Base-by-base conservation (phyloP, 163 green algal genomes). In the Coccomyxa subellipsoidea region DNA sequence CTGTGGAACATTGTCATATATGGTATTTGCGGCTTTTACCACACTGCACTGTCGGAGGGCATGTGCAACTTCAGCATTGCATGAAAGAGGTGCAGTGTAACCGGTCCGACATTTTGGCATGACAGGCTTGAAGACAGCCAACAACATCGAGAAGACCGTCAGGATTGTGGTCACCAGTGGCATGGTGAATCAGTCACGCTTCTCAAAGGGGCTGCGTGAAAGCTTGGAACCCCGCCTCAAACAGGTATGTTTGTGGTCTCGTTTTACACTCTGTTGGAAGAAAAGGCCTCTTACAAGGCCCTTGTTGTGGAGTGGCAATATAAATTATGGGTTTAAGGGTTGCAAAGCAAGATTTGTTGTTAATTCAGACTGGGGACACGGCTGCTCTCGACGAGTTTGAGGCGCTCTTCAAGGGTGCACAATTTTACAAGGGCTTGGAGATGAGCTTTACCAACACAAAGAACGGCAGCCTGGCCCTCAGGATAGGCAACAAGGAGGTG, bases 201-300 rank as follows among this genome's bases (percentile, higher is more conserved):
- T 96, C 59, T 35, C 93, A 47, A 86, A 91, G 35, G 92, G 90
- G 0, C 81, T 96, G 35, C 80, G 94, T 40, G 93, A 96, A 76
- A 86, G 90, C 21, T 84, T 96, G 72, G 84, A 78, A 53, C 91
- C 92, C 2, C 69, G 78, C 7, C 78, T 95, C 34, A 21, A 69
- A 25, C 5, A 72, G 35, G 47, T 35, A 72, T 25, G 77, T 69
- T 23, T 39, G 76, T n/a, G n/a, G n/a, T n/a, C n/a, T n/a, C n/a
- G n/a, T n/a, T n/a, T n/a, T n/a, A n/a, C n/a, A n/a, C n/a, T n/a
- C n/a, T n/a, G n/a, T n/a, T n/a, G n/a, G n/a, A n/a, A n/a, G n/a
- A n/a, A n/a, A n/a, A n/a, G n/a, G n/a, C n/a, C n/a, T n/a, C n/a
- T n/a, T n/a, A n/a, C n/a, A n/a, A n/a, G n/a, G n/a, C n/a, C n/a